phyloP scores from a whole-genome alignment of 176 grass and related monocot genomes.

The Cenchrus fungigraminus region DNA sequence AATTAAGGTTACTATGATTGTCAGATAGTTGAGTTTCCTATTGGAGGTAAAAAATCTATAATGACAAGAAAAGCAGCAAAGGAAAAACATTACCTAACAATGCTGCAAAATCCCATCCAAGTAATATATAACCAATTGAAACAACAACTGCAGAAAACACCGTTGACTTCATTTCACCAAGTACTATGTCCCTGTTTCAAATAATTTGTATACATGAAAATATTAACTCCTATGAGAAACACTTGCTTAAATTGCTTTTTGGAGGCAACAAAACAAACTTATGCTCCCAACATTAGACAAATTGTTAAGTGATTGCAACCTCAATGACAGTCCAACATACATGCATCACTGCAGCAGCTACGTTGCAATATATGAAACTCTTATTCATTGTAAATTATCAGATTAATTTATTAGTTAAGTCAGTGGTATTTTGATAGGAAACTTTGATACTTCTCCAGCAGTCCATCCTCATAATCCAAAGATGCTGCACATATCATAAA shows the following conservation, averaged over 20 bases:
- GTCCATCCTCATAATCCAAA: not conserved
- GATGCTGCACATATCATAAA: conserved; percentile 8
- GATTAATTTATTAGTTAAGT: not conserved
- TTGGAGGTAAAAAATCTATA: conserved; percentile 8
- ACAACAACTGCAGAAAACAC: conserved; percentile 63
- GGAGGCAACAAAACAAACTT: not conserved
- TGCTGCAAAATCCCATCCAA: conserved; percentile 83
- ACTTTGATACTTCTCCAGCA: conserved; percentile 5
- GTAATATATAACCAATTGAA: conserved; percentile 74
- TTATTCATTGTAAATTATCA: conserved; percentile 7
- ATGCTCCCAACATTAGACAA: conserved; percentile 8
- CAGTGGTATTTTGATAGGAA: not conserved
- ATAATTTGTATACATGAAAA: conserved; percentile 38
- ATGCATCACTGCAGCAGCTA: not conserved
- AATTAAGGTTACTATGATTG: conserved; percentile 21
- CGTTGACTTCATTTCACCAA: conserved; percentile 49
- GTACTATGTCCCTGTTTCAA: conserved; percentile 21
- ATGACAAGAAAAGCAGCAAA: conserved; percentile 1
- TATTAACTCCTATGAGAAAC: conserved; percentile 37
- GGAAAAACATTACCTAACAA: conserved; percentile 55
- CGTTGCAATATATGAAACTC: conserved; percentile 24
- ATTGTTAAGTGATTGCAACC: not conserved
- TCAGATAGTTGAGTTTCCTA: not conserved
- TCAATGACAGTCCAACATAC: not conserved
- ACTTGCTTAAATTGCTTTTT: conserved; percentile 26